phyloP scores from a whole-genome alignment of 257 asterid species.

The Solanum pinnatisectum region DNA sequence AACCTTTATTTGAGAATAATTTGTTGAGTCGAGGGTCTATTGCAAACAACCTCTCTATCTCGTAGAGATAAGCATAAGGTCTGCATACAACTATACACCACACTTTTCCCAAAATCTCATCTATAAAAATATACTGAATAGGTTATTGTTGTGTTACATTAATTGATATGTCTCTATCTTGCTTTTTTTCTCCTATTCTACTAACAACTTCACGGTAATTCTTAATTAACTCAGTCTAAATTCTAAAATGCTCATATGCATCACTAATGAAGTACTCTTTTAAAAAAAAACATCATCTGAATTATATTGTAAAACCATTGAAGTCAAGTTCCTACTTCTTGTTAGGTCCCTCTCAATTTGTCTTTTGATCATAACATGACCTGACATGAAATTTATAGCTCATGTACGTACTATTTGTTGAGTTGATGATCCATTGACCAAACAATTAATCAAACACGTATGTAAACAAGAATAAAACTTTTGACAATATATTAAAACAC shows the following conservation, averaged over 20 bases:
- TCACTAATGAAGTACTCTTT: background rate
- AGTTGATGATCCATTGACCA: background rate
- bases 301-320: background rate
- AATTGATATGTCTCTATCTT: background rate
- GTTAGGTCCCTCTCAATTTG: background rate
- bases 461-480: background rate
- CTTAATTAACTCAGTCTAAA: background rate
- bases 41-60: background rate
- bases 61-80: background rate
- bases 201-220: background rate
- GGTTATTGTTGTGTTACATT: background rate
- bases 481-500: background rate
- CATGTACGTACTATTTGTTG: background rate
- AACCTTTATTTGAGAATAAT: background rate
- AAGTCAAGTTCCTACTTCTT: background rate
- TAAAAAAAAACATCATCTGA: background rate
- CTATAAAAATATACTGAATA: background rate
- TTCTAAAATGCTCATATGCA: background rate
- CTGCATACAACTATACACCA: background rate
- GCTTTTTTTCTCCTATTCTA: background rate
- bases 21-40: fast-evolving
- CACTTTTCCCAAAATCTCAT: background rate
- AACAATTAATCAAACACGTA: background rate
- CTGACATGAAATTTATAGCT: background rate
- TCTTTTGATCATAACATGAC: background rate